phyloP scores from a whole-genome alignment of 495 filamentous ascomycete species.

The Aspergillus haitiensis region DNA sequence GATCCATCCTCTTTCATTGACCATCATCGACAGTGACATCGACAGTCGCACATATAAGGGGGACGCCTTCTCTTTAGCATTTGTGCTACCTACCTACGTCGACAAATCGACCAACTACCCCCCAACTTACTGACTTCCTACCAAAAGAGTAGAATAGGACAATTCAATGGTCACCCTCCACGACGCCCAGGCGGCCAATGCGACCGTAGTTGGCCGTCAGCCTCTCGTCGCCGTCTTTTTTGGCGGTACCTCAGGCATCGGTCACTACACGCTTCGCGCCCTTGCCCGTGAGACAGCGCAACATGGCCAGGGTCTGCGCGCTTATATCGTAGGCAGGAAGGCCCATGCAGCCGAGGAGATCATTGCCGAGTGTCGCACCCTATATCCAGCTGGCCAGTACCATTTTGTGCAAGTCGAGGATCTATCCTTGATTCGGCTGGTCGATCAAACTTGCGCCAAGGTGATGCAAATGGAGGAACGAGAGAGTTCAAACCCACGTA shows the following conservation, averaged over 20 bases:
- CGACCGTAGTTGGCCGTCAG: constrained; percentile 40
- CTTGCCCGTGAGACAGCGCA: background rate
- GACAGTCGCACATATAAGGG: too few species aligned
- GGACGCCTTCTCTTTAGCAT: too few species aligned
- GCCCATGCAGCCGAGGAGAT: constrained; percentile 10
- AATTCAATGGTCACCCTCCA: constrained; percentile 3
- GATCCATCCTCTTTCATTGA: too few species aligned
- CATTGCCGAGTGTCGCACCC: constrained; percentile 7
- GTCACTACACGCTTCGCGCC: constrained; percentile 14
- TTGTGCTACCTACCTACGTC: too few species aligned
- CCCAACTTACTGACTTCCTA: too few species aligned
- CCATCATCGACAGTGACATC: too few species aligned
- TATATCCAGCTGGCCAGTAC: background rate
- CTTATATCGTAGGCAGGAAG: constrained; percentile 10
- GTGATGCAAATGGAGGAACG: constrained; percentile 1
- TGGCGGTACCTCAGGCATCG: constrained; percentile 17
- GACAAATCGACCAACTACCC: too few species aligned
- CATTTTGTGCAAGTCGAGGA: constrained; percentile 3
- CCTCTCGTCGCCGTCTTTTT: constrained; percentile 24
- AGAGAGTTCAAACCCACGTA: background rate
- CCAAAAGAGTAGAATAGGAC: too few species aligned
- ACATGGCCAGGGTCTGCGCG: constrained; percentile 9
- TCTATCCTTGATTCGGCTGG: constrained; percentile 3
- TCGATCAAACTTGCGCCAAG: constrained; percentile 5
- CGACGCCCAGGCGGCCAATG: constrained; percentile 14